Evolutionary conservation across 2,329 filamentous ascomycete species (phyloP), one percentile per base, ranked within the genome.

Genomic region (Penicillium paneum): DNA sequence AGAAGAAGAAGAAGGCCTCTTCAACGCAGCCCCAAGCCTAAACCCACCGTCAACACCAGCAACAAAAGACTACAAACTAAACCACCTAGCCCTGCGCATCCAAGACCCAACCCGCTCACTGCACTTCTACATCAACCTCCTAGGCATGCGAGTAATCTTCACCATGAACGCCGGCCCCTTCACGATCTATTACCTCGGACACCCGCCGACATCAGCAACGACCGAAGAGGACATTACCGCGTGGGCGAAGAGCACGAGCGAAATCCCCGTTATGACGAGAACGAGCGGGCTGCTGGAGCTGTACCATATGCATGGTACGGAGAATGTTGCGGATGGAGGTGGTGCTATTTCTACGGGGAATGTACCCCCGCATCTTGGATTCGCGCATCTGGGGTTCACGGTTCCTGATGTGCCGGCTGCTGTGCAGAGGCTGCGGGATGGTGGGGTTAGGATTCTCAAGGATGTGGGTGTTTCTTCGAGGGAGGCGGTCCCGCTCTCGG

Each of bases 111-210:
- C 60, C 26, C 63, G 60, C 52, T 69, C 70, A 3, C 64, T 74
- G 0, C 64, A 70, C 46, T 75, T 74, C 62, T 75, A 75, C 48
- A 62, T 73, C 40, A 56, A 71, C 34, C 64, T 74, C 8, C 67
- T 75, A 60, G 72, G 71, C 49, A 74, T 75, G 71, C 70, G 72
- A 10, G 66, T 72, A 5, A 61, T 75, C 24, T 75, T 74, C 54
- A 71, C 64, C 21, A 69, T 74, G 65, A 74, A 75, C 47, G 63
- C 68, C 32, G 71, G 73, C 8, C 72, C 71, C 8, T 74, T 71
- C 58, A 74, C 71, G 8, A 69, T 75, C 49, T 75, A 75, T 58
- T 75, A 74, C 51, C 68, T 75, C 6, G 72, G 71, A 7, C 70
- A 74, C 39, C 72, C 72, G 4, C 64, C 67, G 12, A 65, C 67